These are phyloP conservation scores for Chlamydomonas urium DNA, from an alignment of 139 green algal genomes.

Conservation along the genomic window DNA sequence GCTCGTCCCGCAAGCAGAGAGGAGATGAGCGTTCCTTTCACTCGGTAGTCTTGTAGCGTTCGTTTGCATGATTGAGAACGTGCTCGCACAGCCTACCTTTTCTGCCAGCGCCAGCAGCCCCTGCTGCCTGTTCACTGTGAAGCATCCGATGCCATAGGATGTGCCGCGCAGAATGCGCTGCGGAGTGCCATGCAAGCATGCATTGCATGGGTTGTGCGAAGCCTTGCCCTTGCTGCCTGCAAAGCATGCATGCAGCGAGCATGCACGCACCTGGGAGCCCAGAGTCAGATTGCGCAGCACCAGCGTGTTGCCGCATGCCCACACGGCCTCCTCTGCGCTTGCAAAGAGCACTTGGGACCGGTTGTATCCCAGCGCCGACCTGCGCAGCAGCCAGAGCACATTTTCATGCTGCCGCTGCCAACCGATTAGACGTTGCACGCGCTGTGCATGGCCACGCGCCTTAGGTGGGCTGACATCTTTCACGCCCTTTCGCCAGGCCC, in stretches of 20 bases:
- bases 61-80: no score
- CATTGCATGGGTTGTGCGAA: no score
- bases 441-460: no score
- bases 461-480: no score
- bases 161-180: conserved; percentile 5
- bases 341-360: conserved; percentile 4
- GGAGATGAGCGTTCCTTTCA: not conserved
- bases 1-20: not conserved
- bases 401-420: no score
- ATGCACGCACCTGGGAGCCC: not conserved
- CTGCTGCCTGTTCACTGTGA: conserved; percentile 1
- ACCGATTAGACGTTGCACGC: no score
- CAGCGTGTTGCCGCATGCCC: conserved; percentile 8
- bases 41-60: no score
- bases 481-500: no score
- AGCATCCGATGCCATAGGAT: conserved; percentile 6
- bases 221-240: no score
- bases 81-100: no score
- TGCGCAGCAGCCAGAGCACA: not conserved
- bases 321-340: not conserved
- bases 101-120: conserved; percentile 6
- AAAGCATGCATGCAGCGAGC: no score
- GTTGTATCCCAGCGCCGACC: conserved; percentile 7
- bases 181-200: not conserved
- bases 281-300: not conserved